These are phyloP conservation scores for Ophiostoma ips DNA, from an alignment of 2,329 filamentous ascomycete species.

Conservation along the genomic window DNA sequence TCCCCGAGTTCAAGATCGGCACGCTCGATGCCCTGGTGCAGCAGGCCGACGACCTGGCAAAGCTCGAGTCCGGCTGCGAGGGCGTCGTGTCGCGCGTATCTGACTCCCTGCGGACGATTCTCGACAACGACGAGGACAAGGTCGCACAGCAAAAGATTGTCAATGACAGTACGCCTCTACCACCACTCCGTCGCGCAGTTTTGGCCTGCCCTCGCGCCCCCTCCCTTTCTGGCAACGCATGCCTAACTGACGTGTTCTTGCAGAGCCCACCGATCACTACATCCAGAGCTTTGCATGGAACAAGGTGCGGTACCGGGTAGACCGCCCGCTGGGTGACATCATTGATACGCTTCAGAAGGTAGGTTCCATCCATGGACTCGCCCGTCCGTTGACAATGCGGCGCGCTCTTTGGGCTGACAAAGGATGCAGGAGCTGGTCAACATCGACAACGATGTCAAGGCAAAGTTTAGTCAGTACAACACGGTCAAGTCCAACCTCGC, in stretches of 20 bases:
- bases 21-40: constrained; percentile 89
- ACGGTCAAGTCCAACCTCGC: constrained; percentile 74
- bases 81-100: constrained; percentile 76
- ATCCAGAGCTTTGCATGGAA: constrained; percentile 87
- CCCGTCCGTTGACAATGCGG: neutral
- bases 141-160: constrained; percentile 79
- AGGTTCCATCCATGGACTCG: neutral
- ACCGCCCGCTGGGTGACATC: constrained; percentile 77
- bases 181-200: neutral
- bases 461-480: constrained; percentile 91
- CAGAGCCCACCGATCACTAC: constrained; percentile 93
- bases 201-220: too few species aligned
- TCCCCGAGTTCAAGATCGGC: constrained; percentile 95
- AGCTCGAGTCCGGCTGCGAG: constrained; percentile 70
- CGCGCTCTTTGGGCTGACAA: neutral
- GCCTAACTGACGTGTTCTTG: neutral
- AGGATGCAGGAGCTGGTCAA: constrained; percentile 63
- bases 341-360: constrained; percentile 84
- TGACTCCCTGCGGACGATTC: constrained; percentile 68
- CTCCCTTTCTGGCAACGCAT: too few species aligned
- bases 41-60: constrained; percentile 87
- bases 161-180: constrained; percentile 57
- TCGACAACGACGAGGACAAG: constrained; percentile 75
- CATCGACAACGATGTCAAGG: constrained; percentile 91
- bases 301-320: constrained; percentile 90